phyloP scores from a whole-genome alignment of 352 stramenopile genomes.

The Pythium vanterpoolii region DNA sequence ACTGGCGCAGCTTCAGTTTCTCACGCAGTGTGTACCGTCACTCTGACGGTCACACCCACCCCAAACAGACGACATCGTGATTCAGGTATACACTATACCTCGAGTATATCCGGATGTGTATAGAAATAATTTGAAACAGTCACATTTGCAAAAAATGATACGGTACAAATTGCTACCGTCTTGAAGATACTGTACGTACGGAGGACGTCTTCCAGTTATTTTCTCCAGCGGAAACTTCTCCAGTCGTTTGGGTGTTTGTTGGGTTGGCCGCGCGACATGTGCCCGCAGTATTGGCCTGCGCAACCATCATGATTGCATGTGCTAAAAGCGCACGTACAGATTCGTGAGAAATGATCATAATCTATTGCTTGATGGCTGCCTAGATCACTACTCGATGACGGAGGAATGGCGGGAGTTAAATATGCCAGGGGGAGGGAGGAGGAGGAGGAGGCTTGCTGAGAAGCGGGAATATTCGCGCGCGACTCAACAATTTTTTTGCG shows the following conservation, averaged over 20 bases:
- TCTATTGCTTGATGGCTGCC: background rate
- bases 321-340: background rate
- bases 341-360: background rate
- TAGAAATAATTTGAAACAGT: background rate
- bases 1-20: too few relatives aligned
- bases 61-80: background rate
- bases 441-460: background rate
- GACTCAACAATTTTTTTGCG: too few relatives aligned
- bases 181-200: background rate
- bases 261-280: background rate
- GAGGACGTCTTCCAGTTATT: constrained; percentile 3
- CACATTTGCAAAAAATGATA: background rate
- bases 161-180: background rate
- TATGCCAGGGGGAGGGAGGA: constrained; percentile 1
- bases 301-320: background rate
- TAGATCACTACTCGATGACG: background rate
- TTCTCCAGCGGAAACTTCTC: background rate
- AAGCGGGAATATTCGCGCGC: too few relatives aligned
- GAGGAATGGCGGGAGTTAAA: constrained; percentile 8
- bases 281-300: too few relatives aligned
- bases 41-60: too few relatives aligned
- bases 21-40: too few relatives aligned
- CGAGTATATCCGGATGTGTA: background rate
- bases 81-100: background rate
- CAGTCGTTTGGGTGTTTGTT: background rate